phyloP scores from a whole-genome alignment of 1,284 basidiomycete species.

The Cutaneotrichosporon cutaneum region DNA sequence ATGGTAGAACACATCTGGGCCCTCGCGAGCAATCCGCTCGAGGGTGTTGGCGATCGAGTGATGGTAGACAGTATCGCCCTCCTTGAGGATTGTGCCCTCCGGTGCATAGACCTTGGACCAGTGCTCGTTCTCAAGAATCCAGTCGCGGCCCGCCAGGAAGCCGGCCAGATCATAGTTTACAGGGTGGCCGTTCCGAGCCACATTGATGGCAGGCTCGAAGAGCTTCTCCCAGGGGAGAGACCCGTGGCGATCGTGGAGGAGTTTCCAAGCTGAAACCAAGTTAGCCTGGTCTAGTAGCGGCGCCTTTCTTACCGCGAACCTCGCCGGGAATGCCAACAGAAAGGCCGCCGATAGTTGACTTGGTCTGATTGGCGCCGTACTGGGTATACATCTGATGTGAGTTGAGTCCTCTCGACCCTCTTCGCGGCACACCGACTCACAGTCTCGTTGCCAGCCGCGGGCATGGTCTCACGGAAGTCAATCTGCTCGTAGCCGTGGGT shows the following conservation, averaged over 20 bases:
- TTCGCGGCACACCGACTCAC: conserved; percentile 30
- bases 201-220: conserved; percentile 67
- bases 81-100: conserved; percentile 26
- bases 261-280: conserved; percentile 57
- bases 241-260: conserved; percentile 71
- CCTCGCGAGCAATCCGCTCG: conserved; percentile 32
- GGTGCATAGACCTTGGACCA: conserved; percentile 42
- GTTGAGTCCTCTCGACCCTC: conserved; percentile 2
- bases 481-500: conserved; percentile 45
- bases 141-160: conserved; percentile 27
- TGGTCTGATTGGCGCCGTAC: conserved; percentile 31
- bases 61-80: conserved; percentile 29
- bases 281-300: neutral
- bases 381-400: conserved; percentile 27
- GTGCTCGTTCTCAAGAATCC: conserved; percentile 38
- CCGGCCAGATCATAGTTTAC: conserved; percentile 40
- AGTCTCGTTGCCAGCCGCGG: conserved; percentile 47
- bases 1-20: conserved; percentile 39
- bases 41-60: conserved; percentile 31
- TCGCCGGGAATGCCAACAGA: conserved; percentile 81
- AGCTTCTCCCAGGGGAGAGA: conserved; percentile 69
- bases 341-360: conserved; percentile 67
- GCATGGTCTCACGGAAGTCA: conserved; percentile 54
- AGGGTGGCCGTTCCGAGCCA: conserved; percentile 73
- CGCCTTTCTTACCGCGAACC: conserved; percentile 60